These are phyloP conservation scores for Debaryomyces coudertii DNA, from an alignment of 1,139 yeast genomes.

Conservation along the genomic window DNA sequence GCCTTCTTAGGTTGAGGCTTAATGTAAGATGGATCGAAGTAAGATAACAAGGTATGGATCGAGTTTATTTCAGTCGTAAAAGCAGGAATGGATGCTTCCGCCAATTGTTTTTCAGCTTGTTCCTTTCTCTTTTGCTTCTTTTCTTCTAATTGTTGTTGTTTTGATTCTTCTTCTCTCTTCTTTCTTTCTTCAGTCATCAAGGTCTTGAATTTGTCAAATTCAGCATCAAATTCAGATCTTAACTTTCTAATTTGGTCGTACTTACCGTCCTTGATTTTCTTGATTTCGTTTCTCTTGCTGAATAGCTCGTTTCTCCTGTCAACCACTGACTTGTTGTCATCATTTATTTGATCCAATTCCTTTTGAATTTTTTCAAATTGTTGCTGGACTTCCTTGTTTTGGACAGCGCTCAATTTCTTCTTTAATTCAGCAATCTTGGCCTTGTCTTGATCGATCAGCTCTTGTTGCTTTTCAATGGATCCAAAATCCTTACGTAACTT, in stretches of 20 bases:
- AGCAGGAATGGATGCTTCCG: slow-evolving; percentile 81
- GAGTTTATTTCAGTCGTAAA: slow-evolving; percentile 73
- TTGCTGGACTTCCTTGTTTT: slow-evolving; percentile 64
- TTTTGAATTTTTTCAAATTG: slow-evolving; percentile 64
- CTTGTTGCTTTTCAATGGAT: slow-evolving; percentile 73
- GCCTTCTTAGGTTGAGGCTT: slow-evolving; percentile 50
- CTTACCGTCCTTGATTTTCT: slow-evolving; percentile 69
- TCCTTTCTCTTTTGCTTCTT: slow-evolving; percentile 65
- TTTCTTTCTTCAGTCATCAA: slow-evolving; percentile 70
- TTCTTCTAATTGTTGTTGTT: slow-evolving; percentile 56
- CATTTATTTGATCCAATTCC: slow-evolving; percentile 61
- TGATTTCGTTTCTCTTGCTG: slow-evolving; percentile 69
- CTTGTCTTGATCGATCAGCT: slow-evolving; percentile 79
- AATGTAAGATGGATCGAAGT: slow-evolving; percentile 79
- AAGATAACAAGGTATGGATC: slow-evolving; percentile 69
- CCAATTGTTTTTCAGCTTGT: slow-evolving; percentile 65
- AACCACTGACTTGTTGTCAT: slow-evolving; percentile 63
- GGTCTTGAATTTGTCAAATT: slow-evolving; percentile 70
- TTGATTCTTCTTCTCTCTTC: slow-evolving; percentile 71
- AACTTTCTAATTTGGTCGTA: slow-evolving; percentile 65
- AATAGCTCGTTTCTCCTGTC: slow-evolving; percentile 67
- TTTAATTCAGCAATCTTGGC: slow-evolving; percentile 76
- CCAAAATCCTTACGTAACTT: slow-evolving; percentile 82
- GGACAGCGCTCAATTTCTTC: slow-evolving; percentile 62
- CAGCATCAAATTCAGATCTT: slow-evolving; percentile 69